Evolutionary conservation across 202 grass and related monocot species (phyloP).

Genomic region (Hordeum pubiflorum): DNA sequence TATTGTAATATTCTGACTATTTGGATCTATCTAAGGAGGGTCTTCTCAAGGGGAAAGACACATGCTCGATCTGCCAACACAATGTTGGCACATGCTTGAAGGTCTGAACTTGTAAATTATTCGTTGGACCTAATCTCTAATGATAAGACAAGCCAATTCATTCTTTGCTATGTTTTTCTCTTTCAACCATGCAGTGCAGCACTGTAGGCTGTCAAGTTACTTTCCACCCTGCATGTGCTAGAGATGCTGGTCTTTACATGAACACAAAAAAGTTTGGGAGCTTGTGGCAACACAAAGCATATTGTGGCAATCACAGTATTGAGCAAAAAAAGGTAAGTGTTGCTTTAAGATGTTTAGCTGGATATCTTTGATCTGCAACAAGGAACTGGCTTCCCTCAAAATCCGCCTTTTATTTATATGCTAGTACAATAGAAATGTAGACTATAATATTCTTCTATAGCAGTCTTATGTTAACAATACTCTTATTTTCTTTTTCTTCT

Average conservation of each 20-base stretch:
- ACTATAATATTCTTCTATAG: not conserved
- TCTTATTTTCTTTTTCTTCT: not conserved
- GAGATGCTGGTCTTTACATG: slow-evolving; percentile 84
- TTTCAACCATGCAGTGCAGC: slow-evolving; percentile 72
- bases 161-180: slow-evolving; percentile 17
- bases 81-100: slow-evolving; percentile 73
- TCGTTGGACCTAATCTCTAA: slow-evolving; percentile 6
- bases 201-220: slow-evolving; percentile 52
- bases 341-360: slow-evolving; percentile 7
- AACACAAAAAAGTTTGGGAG: slow-evolving; percentile 51
- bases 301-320: slow-evolving; percentile 67
- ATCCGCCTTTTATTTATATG: not conserved
- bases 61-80: slow-evolving; percentile 62
- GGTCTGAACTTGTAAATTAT: slow-evolving; percentile 36
- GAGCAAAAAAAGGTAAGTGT: slow-evolving; percentile 70
- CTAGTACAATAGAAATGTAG: not conserved
- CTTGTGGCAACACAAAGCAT: slow-evolving; percentile 64
- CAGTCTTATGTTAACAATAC: not conserved
- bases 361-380: not conserved
- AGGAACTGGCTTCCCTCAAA: not conserved
- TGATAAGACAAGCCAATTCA: not conserved
- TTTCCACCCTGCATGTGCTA: slow-evolving; percentile 87
- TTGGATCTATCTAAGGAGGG: slow-evolving; percentile 50
- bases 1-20: slow-evolving; percentile 17
- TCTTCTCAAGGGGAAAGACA: slow-evolving; percentile 56